A percentile compares a stretch with the other conserved stretches of the same genome.
These are phyloP conservation scores for Sporothrix luriei DNA, from an alignment of 2,329 filamentous ascomycete genomes.

Conservation along the genomic window DNA sequence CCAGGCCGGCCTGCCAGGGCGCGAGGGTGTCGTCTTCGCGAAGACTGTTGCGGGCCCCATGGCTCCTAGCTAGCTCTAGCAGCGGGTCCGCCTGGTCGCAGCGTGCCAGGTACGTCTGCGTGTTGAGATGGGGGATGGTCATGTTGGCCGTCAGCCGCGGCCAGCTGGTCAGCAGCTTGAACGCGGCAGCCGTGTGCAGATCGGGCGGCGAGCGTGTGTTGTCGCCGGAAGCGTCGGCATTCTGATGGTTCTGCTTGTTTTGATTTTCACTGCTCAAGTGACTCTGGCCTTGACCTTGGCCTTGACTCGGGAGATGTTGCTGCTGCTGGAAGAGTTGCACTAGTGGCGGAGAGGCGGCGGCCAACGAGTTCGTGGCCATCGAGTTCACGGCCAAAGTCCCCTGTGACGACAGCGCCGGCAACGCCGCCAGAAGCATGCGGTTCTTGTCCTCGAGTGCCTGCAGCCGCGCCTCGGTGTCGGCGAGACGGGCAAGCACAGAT, in stretches of 20 bases:
- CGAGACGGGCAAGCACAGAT: not conserved
- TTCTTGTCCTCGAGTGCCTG: constrained; percentile 17
- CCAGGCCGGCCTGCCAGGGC: not conserved
- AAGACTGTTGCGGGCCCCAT: not conserved
- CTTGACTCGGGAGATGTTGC: not conserved
- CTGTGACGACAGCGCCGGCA: not conserved
- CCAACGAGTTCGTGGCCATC: too few species aligned
- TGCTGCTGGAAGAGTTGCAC: not conserved
- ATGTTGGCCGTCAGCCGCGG: constrained; percentile 8
- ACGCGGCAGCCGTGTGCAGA: constrained; percentile 10
- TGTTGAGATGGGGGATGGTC: constrained; percentile 3
- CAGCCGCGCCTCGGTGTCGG: constrained; percentile 8
- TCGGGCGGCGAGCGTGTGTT: not conserved
- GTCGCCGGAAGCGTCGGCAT: not conserved
- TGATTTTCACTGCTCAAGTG: too few species aligned
- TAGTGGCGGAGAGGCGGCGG: not conserved
- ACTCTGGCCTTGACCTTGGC: too few species aligned
- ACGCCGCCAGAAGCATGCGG: constrained; percentile 5
- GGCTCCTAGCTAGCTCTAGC: not conserved
- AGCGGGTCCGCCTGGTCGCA: constrained; percentile 9
- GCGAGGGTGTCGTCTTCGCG: not conserved
- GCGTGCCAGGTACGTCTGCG: not conserved
- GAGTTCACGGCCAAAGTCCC: not conserved
- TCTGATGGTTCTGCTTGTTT: not conserved
- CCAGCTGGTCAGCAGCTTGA: constrained; percentile 15